Base-by-base conservation (phyloP, 2,329 filamentous ascomycete species). In the Didymella exigua region DNA sequence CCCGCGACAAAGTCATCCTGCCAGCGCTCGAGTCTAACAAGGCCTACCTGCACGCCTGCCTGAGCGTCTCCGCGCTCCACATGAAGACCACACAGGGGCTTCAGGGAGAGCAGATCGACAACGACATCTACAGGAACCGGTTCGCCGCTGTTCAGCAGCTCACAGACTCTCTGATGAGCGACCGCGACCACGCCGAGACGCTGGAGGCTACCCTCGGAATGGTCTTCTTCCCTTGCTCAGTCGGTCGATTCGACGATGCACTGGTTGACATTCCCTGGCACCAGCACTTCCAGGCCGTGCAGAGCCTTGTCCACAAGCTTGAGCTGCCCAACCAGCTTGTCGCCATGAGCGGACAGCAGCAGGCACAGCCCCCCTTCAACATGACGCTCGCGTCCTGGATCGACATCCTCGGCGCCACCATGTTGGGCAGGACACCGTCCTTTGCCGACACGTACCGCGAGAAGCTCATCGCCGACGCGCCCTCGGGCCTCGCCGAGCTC, bases 401-500 rank as follows among this genome's bases (percentile, higher is more conserved):
- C 69, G 95, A 99, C 76, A 97, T 99, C 63, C 85, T 98, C 29
- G 95, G 95, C 60, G 88, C 93, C 2, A 96, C 93, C 9, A 96
- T 99, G 87, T 84, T 90, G 59, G 93, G 93, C 29, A 85, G 86
- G 52, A 89, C 91, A 9, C 95, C 95, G 7, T 85, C 86, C 8
- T 98, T 97, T 70, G 92, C 95, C 4, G 90, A 97, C 78, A 91
- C 89, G n/a, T 99, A 98, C 78, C 88, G 95, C 44, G 89, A 95
- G 75, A 96, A 97, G 82, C 91, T 96, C 75, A 84, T 96, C 46
- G 79, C 75, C 43, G 78, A 80, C 21, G 77, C 82, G 5, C 78
- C 79, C 2, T 89, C 90, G 9, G 95, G 95, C 10, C 84, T 99
- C 31, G 87, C 89, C 48, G 92, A 96, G 79, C 84, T 98, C 46